Evolutionary conservation across 352 stramenopile genomes (phyloP).

Genomic region (Phytophthora litchii): DNA sequence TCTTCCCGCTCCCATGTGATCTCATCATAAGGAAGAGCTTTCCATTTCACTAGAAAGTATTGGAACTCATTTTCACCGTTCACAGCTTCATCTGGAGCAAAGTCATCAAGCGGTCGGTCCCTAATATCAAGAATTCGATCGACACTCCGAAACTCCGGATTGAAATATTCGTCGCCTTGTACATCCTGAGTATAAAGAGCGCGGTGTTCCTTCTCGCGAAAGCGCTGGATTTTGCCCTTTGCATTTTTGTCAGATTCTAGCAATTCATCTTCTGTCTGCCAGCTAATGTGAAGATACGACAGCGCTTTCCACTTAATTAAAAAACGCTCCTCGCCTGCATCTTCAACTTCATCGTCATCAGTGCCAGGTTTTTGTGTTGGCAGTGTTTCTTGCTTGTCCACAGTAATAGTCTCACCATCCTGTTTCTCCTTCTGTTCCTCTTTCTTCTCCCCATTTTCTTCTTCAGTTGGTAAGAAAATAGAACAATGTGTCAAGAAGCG

Average conservation of each 20-base stretch:
- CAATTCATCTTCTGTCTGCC: constrained; percentile 87
- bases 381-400: background rate
- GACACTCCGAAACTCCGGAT: constrained; percentile 88
- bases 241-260: constrained; percentile 85
- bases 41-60: constrained; percentile 99
- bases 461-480: constrained; percentile 78
- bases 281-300: constrained; percentile 91
- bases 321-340: constrained; percentile 79
- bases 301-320: constrained; percentile 92
- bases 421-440: constrained; percentile 14
- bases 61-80: constrained; percentile 56
- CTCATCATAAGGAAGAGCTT: constrained; percentile 96
- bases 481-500: constrained; percentile 81
- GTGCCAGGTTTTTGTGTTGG: constrained; percentile 11
- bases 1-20: constrained; percentile 98
- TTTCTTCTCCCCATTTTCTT: constrained; percentile 34
- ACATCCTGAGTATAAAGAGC: constrained; percentile 51
- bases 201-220: constrained; percentile 75
- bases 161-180: constrained; percentile 91
- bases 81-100: constrained; percentile 50
- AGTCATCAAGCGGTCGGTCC: constrained; percentile 74
- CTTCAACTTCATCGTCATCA: constrained; percentile 33
- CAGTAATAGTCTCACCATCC: constrained; percentile 4
- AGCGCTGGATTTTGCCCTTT: constrained; percentile 88
- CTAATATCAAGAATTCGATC: constrained; percentile 90